Conservation (phyloP, 306 rosid species). For the Vigna trinervia region DNA sequence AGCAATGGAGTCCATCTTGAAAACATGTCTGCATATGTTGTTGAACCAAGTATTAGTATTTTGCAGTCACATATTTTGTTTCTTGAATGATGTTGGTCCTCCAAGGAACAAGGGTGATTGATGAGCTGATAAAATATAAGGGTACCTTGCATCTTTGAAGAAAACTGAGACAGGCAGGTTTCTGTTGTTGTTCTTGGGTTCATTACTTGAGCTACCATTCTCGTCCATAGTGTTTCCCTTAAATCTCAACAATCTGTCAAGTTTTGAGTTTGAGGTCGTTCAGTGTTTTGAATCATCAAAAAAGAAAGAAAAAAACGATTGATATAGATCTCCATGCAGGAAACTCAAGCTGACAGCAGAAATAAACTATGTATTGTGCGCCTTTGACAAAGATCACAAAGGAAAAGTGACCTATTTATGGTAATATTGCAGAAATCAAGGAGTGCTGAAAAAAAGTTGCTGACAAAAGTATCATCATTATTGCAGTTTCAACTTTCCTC, state of each 20-base stretch:
- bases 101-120: not conserved
- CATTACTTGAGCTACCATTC: conserved; percentile 41
- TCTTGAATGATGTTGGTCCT: not conserved
- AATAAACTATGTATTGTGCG: not conserved
- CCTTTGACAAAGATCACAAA: conserved; percentile 15
- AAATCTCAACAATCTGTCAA: conserved; percentile 43
- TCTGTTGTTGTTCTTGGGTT: conserved; percentile 55
- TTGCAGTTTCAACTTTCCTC: conserved; percentile 42
- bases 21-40: conserved; percentile 58
- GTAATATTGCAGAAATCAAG: not conserved
- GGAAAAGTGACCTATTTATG: conserved; percentile 1
- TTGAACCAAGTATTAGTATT: conserved; percentile 23
- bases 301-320: not conserved
- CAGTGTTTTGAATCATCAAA: conserved; percentile 15
- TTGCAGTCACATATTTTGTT: not conserved
- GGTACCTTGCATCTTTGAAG: conserved; percentile 93
- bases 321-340: conserved; percentile 17
- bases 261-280: conserved; percentile 1
- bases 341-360: not conserved
- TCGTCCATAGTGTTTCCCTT: conserved; percentile 54
- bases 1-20: conserved; percentile 77
- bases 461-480: not conserved
- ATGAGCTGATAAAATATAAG: not conserved
- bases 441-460: conserved; percentile 8
- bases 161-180: conserved; percentile 76